These are phyloP conservation scores for Calonectria pseudoturangicola DNA, from an alignment of 2,329 filamentous ascomycete species.

Conservation along the genomic window DNA sequence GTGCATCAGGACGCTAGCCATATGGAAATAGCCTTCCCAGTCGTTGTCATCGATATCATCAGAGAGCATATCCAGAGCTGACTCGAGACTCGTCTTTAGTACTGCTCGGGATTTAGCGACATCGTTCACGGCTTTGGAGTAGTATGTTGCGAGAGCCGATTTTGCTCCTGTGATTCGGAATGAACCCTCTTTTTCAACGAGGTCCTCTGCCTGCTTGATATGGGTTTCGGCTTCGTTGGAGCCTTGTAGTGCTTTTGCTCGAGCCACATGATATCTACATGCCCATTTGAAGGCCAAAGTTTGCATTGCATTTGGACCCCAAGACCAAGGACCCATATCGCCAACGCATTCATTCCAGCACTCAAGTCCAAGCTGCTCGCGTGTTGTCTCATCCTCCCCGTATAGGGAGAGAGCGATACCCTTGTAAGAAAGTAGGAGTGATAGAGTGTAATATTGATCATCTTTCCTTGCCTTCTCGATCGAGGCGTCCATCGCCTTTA, in stretches of 20 bases:
- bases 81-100: background rate
- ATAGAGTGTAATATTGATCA: background rate
- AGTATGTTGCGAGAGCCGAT: background rate
- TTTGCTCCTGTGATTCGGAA: conserved; percentile 7
- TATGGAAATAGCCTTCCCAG: conserved; percentile 10
- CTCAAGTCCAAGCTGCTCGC: background rate
- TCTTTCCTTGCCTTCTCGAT: background rate
- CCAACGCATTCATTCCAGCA: background rate
- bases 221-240: conserved; percentile 5
- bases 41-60: conserved; percentile 11
- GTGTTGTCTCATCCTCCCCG: background rate
- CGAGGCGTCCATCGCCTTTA: background rate
- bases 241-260: background rate
- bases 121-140: background rate
- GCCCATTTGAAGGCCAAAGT: background rate
- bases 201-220: background rate
- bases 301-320: background rate
- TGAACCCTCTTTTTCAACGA: background rate
- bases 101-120: background rate
- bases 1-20: conserved; percentile 6
- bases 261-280: background rate
- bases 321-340: background rate
- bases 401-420: conserved; percentile 2
- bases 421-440: background rate
- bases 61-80: conserved; percentile 4